Evolutionary conservation across 2,329 filamentous ascomycete genomes (phyloP), one percentile per base, ranked within the genome.

Genomic region (Curvularia sp.): DNA sequence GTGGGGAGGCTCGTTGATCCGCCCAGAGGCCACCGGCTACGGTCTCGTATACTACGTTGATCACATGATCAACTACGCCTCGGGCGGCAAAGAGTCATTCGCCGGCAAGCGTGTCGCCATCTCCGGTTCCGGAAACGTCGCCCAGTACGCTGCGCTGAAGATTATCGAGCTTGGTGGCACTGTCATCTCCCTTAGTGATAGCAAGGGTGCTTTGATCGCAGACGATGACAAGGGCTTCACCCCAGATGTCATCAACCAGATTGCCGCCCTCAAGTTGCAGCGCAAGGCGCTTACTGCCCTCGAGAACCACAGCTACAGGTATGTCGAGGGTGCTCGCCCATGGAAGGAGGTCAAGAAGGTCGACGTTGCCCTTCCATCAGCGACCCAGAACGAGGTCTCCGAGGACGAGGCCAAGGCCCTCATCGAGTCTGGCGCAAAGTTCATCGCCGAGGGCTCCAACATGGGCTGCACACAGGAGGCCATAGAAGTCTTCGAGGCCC

Each of bases 381-480:
- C 95, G 39, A 98, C 95, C 60, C 93, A 99, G 85, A 99, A 99
- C 84, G 95, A 99, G 83, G 92, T 99, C 74, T 93, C 86, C 75
- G 88, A 89, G 76, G 92, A 95, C 72, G 95, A 99, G 84, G 95
- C 93, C 52, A 83, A 92, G 82, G 87, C 86, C 18, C 87, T 98
- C 43, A 87, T 97, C 59, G 84, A 84, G 49, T 86, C 85, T 59
- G 94, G 94, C 68, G 86, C 85, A 75, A 87, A 89, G 77, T 96
- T 92, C 83, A 89, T 98, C 67, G 95, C 95, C 57, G 95, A 99
- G 83, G 95, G 95, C 56, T 95, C 90, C 81, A 98, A 98, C 87
- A 98, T 99, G 95, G 95, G 95, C 65, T 97, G 93, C 85, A 97
- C 93, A 32, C 92, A 95, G 81, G 93, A 91, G 66, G 94, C 94